A percentile compares a stretch with the other conserved stretches of the same genome.
Evolutionary conservation across 2,329 filamentous ascomycete species (phyloP).

Genomic region (Aspergillus tamarii): DNA sequence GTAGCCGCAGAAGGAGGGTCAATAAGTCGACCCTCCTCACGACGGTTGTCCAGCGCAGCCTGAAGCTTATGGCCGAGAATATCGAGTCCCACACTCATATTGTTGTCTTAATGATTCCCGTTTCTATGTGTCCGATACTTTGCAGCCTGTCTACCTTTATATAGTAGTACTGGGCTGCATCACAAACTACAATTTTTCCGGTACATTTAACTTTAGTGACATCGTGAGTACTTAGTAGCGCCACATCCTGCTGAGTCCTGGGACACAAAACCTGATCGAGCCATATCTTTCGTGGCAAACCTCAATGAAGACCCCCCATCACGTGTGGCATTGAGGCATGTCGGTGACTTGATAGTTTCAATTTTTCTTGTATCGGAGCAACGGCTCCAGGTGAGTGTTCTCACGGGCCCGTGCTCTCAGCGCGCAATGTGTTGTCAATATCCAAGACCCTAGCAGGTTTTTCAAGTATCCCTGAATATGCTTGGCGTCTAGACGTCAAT

Average conservation of each 20-base stretch:
- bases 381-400: background rate
- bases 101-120: background rate
- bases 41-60: slow-evolving; percentile 11
- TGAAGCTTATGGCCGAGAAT: slow-evolving; percentile 13
- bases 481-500: background rate
- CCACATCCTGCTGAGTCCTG: background rate
- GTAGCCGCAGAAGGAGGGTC: slow-evolving; percentile 9
- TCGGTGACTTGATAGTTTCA: no score
- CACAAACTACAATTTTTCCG: background rate
- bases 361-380: background rate
- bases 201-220: background rate
- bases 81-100: slow-evolving; percentile 10
- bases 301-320: background rate
- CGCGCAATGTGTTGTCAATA: background rate
- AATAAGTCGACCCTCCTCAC: slow-evolving; percentile 12
- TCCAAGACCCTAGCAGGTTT: background rate
- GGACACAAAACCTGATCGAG: background rate
- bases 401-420: no score
- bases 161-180: background rate
- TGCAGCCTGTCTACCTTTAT: background rate
- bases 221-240: background rate
- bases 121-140: background rate
- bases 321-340: background rate
- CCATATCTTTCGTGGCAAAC: background rate
- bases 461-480: background rate